phyloP scores from a whole-genome alignment of 1,284 basidiomycete species.

The Peniophora sp. region DNA sequence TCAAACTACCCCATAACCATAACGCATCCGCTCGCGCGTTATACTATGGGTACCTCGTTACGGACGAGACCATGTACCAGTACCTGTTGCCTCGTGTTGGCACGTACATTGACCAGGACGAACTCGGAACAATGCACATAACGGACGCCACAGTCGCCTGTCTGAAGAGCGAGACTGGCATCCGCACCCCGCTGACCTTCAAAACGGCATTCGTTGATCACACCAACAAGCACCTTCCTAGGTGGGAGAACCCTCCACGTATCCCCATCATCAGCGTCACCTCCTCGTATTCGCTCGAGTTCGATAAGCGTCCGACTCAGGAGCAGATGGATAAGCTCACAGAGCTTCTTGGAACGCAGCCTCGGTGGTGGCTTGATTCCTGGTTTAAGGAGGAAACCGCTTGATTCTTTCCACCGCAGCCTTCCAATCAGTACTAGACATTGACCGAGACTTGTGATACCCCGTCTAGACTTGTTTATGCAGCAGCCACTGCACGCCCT shows the following conservation, averaged over 20 bases:
- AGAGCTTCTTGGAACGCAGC: not conserved
- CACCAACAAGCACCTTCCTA: not conserved
- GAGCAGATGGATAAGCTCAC: not conserved
- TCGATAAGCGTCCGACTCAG: not conserved
- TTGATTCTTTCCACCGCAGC: too few relatives aligned
- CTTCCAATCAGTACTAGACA: too few relatives aligned
- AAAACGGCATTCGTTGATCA: not conserved
- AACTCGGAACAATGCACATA: not conserved
- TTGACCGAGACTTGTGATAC: too few relatives aligned
- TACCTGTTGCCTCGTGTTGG: not conserved
- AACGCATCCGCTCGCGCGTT: not conserved
- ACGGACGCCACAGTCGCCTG: not conserved
- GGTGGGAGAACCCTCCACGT: not conserved
- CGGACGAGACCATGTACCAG: conserved; percentile 1
- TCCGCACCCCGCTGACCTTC: not conserved
- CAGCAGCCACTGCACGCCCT: not conserved
- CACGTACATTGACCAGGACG: not conserved
- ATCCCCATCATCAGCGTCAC: not conserved
- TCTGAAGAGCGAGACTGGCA: not conserved
- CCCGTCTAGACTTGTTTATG: not conserved
- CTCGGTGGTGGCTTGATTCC: not conserved
- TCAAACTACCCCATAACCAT: not conserved
- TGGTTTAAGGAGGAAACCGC: not conserved
- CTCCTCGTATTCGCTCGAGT: not conserved
- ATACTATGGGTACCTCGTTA: not conserved